Conservation (phyloP, 2,329 filamentous ascomycete species). For the Chaetomiaceae sp. region DNA sequence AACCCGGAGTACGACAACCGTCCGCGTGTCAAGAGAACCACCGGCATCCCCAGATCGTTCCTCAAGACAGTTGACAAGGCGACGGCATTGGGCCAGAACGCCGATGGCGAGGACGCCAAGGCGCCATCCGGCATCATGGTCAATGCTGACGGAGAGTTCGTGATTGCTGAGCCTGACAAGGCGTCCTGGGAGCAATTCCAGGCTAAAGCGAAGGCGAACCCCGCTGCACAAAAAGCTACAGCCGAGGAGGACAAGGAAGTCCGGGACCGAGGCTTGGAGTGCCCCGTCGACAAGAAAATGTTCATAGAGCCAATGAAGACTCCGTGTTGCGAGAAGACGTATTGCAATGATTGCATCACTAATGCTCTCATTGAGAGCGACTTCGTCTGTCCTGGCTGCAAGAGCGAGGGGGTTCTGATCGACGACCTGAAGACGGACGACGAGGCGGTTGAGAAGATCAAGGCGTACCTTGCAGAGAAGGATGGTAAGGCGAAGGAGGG, state of each 20-base stretch:
- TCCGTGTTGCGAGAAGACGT: constrained; percentile 95
- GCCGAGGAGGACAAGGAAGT: constrained; percentile 78
- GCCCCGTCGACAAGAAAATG: constrained; percentile 94
- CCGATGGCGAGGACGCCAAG: constrained; percentile 72
- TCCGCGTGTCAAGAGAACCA: constrained; percentile 90
- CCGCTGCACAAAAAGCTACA: constrained; percentile 73
- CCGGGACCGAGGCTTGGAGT: constrained; percentile 83
- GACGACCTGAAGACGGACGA: constrained; percentile 84
- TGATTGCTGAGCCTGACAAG: constrained; percentile 92
- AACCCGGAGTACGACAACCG: constrained; percentile 94
- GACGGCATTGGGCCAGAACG: constrained; percentile 65
- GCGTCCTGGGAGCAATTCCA: constrained; percentile 96
- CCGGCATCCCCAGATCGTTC: constrained; percentile 92
- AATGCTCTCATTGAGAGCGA: constrained; percentile 98
- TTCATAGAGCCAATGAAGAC: constrained; percentile 99
- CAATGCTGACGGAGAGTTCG: constrained; percentile 94
- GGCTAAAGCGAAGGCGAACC: constrained; percentile 83
- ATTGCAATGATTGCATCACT: constrained; percentile 99
- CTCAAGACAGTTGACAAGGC: constrained; percentile 94
- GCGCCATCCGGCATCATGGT: constrained; percentile 90
- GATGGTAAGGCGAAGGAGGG: constrained; percentile 39
- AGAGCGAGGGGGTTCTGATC: constrained; percentile 84
- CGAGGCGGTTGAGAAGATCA: constrained; percentile 71
- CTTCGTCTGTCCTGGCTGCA: constrained; percentile 89
- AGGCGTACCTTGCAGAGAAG: constrained; percentile 58